Evolutionary conservation across 2,329 filamentous ascomycete species (phyloP), one percentile per base, ranked within the genome.

Genomic region (Neofusicoccum parvum): DNA sequence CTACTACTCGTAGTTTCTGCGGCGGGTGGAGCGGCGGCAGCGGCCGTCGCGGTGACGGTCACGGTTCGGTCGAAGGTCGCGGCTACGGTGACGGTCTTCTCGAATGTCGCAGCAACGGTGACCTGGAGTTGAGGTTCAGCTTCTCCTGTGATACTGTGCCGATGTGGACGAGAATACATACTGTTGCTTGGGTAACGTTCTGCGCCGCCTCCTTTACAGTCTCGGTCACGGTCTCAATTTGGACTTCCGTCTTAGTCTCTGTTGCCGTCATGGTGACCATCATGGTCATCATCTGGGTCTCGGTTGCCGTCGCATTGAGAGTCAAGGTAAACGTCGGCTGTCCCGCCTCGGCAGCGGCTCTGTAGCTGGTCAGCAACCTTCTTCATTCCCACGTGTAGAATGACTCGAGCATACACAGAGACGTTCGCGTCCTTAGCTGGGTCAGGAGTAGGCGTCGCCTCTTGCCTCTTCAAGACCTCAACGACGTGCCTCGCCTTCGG

Each of bases 211-310:
- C 15, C 50, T 45, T 59, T n/a, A 64, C 27, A 14, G 65, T 64
- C 32, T 56, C 60, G n/a, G 43, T 64, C 6, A 64, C 34, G 15
- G 49, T 60, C 37, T 56, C 48, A 50, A 59, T 15, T 11, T 60
- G 56, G 27, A 60, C 27, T 23, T 60, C 56, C n/a, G 56, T 60
- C 32, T 49, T 34, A n/a, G 60, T 66, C 34, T 56, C 65, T 10
- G 45, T 54, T 20, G 46, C 37, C 15, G 39, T 58, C 23, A 45
- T 58, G 17, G 50, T 62, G 27, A 63, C 46, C n/a, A 46, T 59
- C 58, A 66, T 63, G 12, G 49, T 65, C 50, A 62, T 51, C 65
- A 56, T 62, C 32, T 62, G 58, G 17, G 20, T 65, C 17, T 49
- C 37, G 2, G 59, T 66, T 15, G 36, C 17, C 34, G 46, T 65